Evolutionary conservation across 2,329 filamentous ascomycete genomes (phyloP), one percentile per base, ranked within the genome.

Genomic region (Pseudogymnoascus sp.): DNA sequence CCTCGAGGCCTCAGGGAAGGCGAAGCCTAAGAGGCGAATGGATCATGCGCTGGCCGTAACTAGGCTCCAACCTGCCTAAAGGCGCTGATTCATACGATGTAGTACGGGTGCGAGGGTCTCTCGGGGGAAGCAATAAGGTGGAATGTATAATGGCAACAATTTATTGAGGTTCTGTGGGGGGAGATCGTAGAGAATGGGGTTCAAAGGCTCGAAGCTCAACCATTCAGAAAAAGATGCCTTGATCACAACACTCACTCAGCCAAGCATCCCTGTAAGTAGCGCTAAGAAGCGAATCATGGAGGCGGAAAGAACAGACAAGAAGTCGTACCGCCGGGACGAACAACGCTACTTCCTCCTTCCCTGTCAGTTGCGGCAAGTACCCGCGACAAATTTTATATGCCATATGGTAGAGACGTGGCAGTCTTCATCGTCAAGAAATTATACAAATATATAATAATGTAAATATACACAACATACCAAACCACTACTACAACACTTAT

Each of bases 281-380:
- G 59, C 59, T 61, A 61, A 61, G 59, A 61, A 61, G 59, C 59
- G 59, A 61, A 61, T 61, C 59, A 61, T 61, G 59, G 59, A 61
- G 34, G 34, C 23, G 59, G 59, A 61, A 61, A 42, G 59, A 61
- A 61, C 59, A 60, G 31, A 11, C 59, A 42, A 61, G 59, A 61
- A 61, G 34, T 39, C 59, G 31, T 37, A 42, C 59, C 34, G 59
- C 34, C 59, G 47, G 47, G 47, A 57, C n/a, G 47, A 34, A 18
- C 47, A 57, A 57, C 47, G 47, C 47, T 57, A 57, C 47, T 57
- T 57, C 47, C 47, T 34, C n/a, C 47, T 57, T 12, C 47, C 47
- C 47, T 57, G 47, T 57, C 47, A 34, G n/a, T 18, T 57, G 47
- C 47, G 47, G 47, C 47, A 57, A 57, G 47, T 18, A 57, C 47